These are phyloP conservation scores for Phellinidium pouzarii DNA, from an alignment of 1,284 basidiomycete genomes.

Conservation along the genomic window DNA sequence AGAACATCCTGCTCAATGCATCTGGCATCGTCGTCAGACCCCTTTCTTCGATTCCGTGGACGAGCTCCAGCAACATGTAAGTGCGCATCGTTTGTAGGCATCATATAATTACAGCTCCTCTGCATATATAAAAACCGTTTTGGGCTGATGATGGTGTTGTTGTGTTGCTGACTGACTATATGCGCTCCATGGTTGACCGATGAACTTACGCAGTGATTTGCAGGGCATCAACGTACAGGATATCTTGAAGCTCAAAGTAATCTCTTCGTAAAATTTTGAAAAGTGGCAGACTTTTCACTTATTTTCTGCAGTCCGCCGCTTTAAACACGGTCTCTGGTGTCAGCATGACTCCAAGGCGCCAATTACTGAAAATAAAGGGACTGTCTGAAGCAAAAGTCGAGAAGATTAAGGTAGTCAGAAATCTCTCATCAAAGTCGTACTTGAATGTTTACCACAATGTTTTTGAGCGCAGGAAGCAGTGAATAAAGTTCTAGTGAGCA, in stretches of 20 bases:
- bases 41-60: conserved; percentile 75
- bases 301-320: conserved; percentile 46
- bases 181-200: neutral
- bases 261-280: neutral
- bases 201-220: neutral
- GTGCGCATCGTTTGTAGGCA: conserved; percentile 22
- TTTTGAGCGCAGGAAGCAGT: conserved; percentile 68
- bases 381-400: conserved; percentile 92
- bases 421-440: conserved; percentile 11
- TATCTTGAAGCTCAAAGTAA: conserved; percentile 85
- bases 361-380: conserved; percentile 88
- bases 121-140: too few relatives aligned
- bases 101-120: too few relatives aligned
- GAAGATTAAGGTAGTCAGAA: conserved; percentile 75
- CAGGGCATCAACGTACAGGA: conserved; percentile 94
- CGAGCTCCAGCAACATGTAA: conserved; percentile 82
- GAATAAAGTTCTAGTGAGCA: conserved; percentile 68
- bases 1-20: conserved; percentile 10
- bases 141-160: too few relatives aligned
- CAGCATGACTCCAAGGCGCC: conserved; percentile 80
- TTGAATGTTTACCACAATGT: conserved; percentile 7
- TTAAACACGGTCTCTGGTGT: conserved; percentile 78
- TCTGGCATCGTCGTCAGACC: conserved; percentile 30
- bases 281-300: neutral
- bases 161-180: conserved; percentile 6